Base-by-base conservation (phyloP, 768 basidiomycete species). In the Rubroboletus satanas region DNA sequence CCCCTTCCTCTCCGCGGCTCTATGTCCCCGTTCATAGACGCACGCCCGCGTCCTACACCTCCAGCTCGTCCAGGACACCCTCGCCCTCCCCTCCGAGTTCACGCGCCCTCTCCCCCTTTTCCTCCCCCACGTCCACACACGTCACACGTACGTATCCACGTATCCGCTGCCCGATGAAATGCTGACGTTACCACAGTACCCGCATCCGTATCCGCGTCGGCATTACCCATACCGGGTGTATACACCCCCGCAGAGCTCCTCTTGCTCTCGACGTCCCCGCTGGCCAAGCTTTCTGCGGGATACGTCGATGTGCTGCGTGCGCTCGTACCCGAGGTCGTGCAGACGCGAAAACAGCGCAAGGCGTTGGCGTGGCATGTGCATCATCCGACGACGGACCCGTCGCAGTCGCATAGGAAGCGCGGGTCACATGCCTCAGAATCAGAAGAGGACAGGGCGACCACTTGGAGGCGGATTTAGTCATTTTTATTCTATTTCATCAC, bases 1-100 rank as follows among this genome's bases (percentile, higher is more conserved):
- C 28, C 44, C 1, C 32, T 5, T 8, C 48, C 15, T 28, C 66
- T 32, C 39, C 59, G 33, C 32, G 17, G 8, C 63, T 74, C 31
- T 79, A 79, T 51, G 49, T 79, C 36, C 77, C 78, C 26, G 54
- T 79, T 0, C 77, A 79, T 48, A 73, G 67, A 57, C 73, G 77
- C 32, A 45, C 51, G 0, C 61, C 32, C 2, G 5, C 31, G 0
- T 21, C 45, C 1, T 31, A 31, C 44, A 50, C 60, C 18, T 55
- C 71, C 18, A 29, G 33, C 29, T 55, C 53, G 18, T 62, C 65
- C 23, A 43, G 57, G 8, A 23, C 54, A 7, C 50, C 62, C 1
- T 63, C 64, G 4, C 58, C 62, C 26, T 26, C 44, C 6, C 10
- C 62, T 21, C 58, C 51, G 29, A 57, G 56, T 37, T 9, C 55